Conservation (phyloP, 2,329 filamentous ascomycete genomes). For the Ascochyta pisi region DNA sequence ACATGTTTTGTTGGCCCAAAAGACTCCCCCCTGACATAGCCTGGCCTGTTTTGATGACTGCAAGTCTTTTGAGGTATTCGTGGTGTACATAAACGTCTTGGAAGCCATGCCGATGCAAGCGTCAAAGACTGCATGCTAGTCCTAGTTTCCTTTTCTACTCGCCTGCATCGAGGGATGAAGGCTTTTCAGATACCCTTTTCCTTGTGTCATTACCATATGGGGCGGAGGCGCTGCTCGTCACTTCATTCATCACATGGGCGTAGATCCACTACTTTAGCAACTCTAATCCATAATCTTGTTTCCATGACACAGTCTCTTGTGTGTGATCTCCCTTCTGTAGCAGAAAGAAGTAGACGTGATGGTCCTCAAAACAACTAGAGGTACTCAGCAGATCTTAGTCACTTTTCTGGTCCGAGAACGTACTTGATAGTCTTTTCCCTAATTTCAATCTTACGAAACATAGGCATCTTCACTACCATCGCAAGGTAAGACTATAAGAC, state of each 20-base stretch:
- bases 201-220: background rate
- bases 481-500: too few relatives aligned
- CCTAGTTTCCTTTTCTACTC: background rate
- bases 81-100: background rate
- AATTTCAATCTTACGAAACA: too few relatives aligned
- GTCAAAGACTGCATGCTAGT: background rate
- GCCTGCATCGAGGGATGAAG: background rate
- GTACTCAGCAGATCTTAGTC: too few relatives aligned
- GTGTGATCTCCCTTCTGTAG: too few relatives aligned
- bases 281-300: slow-evolving; percentile 7
- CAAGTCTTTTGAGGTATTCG: background rate
- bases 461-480: too few relatives aligned
- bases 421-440: too few relatives aligned
- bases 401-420: too few relatives aligned
- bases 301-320: background rate
- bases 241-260: background rate
- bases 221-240: background rate
- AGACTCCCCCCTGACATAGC: background rate
- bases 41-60: background rate
- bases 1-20: slow-evolving; percentile 4
- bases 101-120: background rate
- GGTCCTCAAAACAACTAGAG: too few relatives aligned
- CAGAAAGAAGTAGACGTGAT: too few relatives aligned
- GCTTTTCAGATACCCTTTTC: slow-evolving; percentile 3
- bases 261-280: background rate